These are phyloP conservation scores for Curvularia spicifera DNA, from an alignment of 2,329 filamentous ascomycete species.

Conservation along the genomic window DNA sequence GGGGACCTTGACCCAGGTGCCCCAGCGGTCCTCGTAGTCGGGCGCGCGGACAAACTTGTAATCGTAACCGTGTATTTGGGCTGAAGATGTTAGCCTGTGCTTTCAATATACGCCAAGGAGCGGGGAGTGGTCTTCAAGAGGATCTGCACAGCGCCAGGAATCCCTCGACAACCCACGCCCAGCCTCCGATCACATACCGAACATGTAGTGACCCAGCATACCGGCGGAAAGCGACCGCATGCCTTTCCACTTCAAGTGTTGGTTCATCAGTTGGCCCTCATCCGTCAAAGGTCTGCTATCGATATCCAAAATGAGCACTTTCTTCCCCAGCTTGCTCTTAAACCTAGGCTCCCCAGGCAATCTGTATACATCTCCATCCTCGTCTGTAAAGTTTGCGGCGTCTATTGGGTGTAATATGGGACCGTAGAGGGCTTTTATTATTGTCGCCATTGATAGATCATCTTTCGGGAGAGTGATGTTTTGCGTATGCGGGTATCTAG, in stretches of 20 bases:
- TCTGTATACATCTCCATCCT: slow-evolving; percentile 45
- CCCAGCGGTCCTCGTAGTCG: slow-evolving; percentile 51
- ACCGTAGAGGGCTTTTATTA: slow-evolving; percentile 48
- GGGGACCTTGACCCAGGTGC: slow-evolving; percentile 59
- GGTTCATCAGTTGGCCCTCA: slow-evolving; percentile 46
- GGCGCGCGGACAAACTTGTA: slow-evolving; percentile 57
- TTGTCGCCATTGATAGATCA: slow-evolving; percentile 45
- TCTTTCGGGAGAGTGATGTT: slow-evolving; percentile 36
- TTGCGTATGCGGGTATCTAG: slow-evolving; percentile 35
- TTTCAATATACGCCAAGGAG: not conserved
- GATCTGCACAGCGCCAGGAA: not conserved
- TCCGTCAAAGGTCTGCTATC: slow-evolving; percentile 47
- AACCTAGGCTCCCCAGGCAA: slow-evolving; percentile 42
- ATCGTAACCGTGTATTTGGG: slow-evolving; percentile 58
- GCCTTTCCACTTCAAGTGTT: slow-evolving; percentile 47
- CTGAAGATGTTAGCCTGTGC: slow-evolving; percentile 33
- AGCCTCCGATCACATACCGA: slow-evolving; percentile 28
- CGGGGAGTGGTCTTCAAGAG: not conserved
- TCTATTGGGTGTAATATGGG: slow-evolving; percentile 46
- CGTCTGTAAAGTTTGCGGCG: slow-evolving; percentile 48
- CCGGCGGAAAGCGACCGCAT: slow-evolving; percentile 47
- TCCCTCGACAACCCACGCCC: not conserved
- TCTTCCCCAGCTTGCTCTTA: slow-evolving; percentile 47
- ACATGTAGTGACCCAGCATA: slow-evolving; percentile 51
- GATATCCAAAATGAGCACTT: slow-evolving; percentile 48